Base-by-base conservation (phyloP, 768 basidiomycete genomes). In the Psilocybe tampanensis region DNA sequence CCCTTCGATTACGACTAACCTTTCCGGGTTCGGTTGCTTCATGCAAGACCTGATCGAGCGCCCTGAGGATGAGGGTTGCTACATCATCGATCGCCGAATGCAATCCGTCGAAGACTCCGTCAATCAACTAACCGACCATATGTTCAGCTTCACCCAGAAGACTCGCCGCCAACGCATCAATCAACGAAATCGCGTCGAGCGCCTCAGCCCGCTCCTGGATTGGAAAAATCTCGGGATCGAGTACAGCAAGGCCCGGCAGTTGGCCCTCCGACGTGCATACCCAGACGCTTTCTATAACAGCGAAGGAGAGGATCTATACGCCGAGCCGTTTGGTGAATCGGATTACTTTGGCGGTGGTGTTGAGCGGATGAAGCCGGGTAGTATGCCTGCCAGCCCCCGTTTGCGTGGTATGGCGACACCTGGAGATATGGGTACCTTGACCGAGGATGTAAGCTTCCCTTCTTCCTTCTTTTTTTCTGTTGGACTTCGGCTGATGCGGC, bases 181-280 rank as follows among this genome's bases (percentile, higher is more conserved):
- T 74, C 97, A 98, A 76, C 90, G 97, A 29, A 99, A 98, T 76
- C 86, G 97, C 42, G 96, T 98, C 52, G 97, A 99, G 70, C 86
- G 97, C 23, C 80, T 99, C 17, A 89, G 86, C 48, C 96, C 96
- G 15, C 73, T 99, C 55, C 79, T 99, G 58, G 97, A 99, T 71
- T 98, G 97, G 97, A 99, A 99, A 79, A 94, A 94, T 68, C 78
- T 99, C 26, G 97, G 97, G 2, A 84, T 98, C 60, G 97, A 99
- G 73, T 99, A 99, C 73, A 88, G 89, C 71, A 99, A 98, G 78
- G 91, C 94, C 22, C 79, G 97, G 41, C 95, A 96, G 73, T 77
- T 98, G 50, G 93, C 94, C 17, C 79, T 99, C 57, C 79, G 96
- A 63, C 80, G 96, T 32, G 97, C 96, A 15, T 98, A 99, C 70